Evolutionary conservation across 192 early-diverging fungal species (phyloP), one percentile per base, ranked within the genome.

Genomic region (Coemansia sp.): DNA sequence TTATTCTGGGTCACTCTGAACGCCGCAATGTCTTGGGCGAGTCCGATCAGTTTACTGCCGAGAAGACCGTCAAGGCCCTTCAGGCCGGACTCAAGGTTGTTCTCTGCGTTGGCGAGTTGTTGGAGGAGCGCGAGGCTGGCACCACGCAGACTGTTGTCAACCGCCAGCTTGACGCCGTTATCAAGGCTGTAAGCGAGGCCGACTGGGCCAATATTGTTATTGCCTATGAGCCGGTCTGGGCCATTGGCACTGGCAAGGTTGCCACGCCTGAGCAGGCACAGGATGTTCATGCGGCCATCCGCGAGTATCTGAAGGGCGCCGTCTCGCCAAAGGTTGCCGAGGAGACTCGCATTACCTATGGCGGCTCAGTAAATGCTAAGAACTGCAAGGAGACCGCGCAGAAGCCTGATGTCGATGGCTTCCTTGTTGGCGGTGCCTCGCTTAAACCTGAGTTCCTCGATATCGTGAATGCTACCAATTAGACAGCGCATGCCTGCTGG

Each of bases 211-310:
- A 93, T 73, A 86, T 99, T 64, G 96, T 98, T 14, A 85, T 99
- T 83, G 97, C 97, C 66, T 99, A 99, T 81, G 97, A 99, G 85
- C 97, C 97, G 56, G 97, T 99, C 58, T 99, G 97, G 97, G 97
- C 97, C 31, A 98, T 99, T 69, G 96, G 97, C 54, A 99, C 97
- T 19, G 97, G 97, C 64, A 94, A 94, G 88, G 96, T 99, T 10
- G 96, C 97, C 48, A 88, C 92, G 21, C 93, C 92, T 54, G 82
- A 90, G 38, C 93, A 98, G 85, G 97, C 97, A 47, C 95, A 99
- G 86, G 96, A 99, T 69, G 91, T 92, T 49, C 97, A 99, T 83
- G 82, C 71, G 18, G 84, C 81, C 55, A 94, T 99, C 76, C 90
- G 97, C 68, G 67, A 82, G 54, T 97, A 94, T 90, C 86, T 99